Conservation (phyloP, 148 eudicot species). For the Rhododendron mucronatum region DNA sequence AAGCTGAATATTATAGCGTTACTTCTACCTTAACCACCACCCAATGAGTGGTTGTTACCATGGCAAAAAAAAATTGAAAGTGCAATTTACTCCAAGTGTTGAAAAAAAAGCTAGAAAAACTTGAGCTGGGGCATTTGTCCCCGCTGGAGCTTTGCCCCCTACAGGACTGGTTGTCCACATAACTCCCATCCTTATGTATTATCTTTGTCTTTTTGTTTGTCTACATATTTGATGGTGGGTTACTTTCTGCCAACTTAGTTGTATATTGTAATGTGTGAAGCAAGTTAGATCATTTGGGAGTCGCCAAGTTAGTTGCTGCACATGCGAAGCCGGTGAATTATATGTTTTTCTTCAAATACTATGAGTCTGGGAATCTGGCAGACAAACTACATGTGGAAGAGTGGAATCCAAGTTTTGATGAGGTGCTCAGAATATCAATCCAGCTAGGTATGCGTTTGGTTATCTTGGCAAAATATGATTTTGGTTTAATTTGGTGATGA, state of each 20-base stretch:
- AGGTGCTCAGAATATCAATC: constrained; percentile 41
- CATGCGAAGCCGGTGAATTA: constrained; percentile 94
- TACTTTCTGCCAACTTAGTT: constrained; percentile 11
- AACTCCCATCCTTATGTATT: neutral
- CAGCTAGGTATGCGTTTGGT: constrained; percentile 49
- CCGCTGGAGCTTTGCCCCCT: neutral
- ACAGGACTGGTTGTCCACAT: neutral
- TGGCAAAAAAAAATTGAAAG: neutral
- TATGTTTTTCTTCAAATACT: constrained; percentile 81
- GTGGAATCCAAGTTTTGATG: constrained; percentile 65
- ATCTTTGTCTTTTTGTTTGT: neutral
- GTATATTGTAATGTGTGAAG: constrained; percentile 36
- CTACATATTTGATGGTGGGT: neutral
- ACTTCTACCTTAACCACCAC: neutral
- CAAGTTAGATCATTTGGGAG: constrained; percentile 84
- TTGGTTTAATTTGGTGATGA: neutral
- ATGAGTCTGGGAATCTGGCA: constrained; percentile 67
- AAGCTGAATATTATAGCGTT: neutral
- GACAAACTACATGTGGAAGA: constrained; percentile 85
- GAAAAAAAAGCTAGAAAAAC: neutral
- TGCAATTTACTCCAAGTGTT: neutral
- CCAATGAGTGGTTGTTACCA: neutral
- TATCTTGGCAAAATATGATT: neutral
- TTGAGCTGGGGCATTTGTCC: neutral
- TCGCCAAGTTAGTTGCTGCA: constrained; percentile 76